phyloP scores from a whole-genome alignment of 176 grass and related monocot species.

The Eleusine indica region DNA sequence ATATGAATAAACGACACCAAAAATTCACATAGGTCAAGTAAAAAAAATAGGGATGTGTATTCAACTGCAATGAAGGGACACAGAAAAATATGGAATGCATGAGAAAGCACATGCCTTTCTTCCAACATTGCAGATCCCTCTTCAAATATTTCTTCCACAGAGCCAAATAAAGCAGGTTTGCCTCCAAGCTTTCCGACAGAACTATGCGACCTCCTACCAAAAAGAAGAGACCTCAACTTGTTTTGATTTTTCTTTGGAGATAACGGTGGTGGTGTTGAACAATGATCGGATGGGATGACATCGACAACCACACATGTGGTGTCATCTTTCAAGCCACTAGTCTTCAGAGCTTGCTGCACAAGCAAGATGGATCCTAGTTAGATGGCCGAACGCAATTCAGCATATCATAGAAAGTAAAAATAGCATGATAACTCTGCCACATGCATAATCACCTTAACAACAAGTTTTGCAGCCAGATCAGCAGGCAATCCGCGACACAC shows the following conservation, averaged over 20 bases:
- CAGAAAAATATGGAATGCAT: conserved; percentile 15
- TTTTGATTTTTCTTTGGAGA: conserved; percentile 80
- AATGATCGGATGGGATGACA: conserved; percentile 73
- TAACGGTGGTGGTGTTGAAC: conserved; percentile 52
- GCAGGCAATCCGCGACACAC: conserved; percentile 75
- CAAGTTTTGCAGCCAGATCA: conserved; percentile 85
- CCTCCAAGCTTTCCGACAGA: conserved; percentile 58
- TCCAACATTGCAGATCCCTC: conserved; percentile 94
- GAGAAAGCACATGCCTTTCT: conserved; percentile 68
- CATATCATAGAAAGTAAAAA: neutral
- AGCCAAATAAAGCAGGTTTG: conserved; percentile 59
- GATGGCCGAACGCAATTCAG: conserved; percentile 18
- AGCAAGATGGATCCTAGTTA: conserved; percentile 33
- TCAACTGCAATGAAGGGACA: neutral
- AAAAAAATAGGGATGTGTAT: conserved; percentile 17
- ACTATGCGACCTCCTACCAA: conserved; percentile 65
- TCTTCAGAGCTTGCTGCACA: conserved; percentile 87
- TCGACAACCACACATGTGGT: conserved; percentile 97
- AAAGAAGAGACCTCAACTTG: conserved; percentile 77
- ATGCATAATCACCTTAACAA: conserved; percentile 77
- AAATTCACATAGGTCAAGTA: conserved; percentile 18
- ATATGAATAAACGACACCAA: neutral
- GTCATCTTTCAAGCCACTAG: conserved; percentile 94
- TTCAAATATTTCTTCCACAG: conserved; percentile 94
- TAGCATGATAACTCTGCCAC: neutral